phyloP scores from a whole-genome alignment of 495 filamentous ascomycete species.

The Xylaria scruposa region DNA sequence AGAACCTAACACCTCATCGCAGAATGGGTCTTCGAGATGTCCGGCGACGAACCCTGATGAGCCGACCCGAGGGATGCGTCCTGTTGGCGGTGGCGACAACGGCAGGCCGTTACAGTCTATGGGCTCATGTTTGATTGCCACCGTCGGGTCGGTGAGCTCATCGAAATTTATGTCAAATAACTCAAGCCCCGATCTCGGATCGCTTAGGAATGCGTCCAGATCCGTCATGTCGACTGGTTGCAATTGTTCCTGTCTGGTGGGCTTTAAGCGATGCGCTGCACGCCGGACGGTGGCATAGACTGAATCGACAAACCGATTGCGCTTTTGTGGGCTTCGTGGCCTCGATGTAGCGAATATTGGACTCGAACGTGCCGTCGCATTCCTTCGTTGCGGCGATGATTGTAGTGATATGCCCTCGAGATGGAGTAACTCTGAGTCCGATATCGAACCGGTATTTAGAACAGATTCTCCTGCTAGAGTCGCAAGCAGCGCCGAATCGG shows the following conservation, averaged over 20 bases:
- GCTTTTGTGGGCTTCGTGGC: slow-evolving; percentile 35
- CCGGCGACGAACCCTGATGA: slow-evolving; percentile 38
- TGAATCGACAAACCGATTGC: slow-evolving; percentile 32
- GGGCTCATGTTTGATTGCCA: slow-evolving; percentile 27
- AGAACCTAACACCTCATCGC: slow-evolving; percentile 32
- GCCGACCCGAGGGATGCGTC: slow-evolving; percentile 35
- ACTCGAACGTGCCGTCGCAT: slow-evolving; percentile 34
- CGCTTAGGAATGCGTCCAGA: slow-evolving; percentile 25
- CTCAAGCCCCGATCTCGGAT: slow-evolving; percentile 25
- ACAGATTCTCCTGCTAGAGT: slow-evolving; percentile 33
- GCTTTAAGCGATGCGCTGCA: slow-evolving; percentile 32
- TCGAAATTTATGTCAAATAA: slow-evolving; percentile 28
- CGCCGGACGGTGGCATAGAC: slow-evolving; percentile 35
- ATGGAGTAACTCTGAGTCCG: slow-evolving; percentile 54
- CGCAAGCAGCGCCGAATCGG: slow-evolving; percentile 27
- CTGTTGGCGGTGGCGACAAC: slow-evolving; percentile 47
- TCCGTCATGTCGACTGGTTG: slow-evolving; percentile 13
- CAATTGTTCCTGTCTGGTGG: slow-evolving; percentile 25
- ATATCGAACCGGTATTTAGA: slow-evolving; percentile 48
- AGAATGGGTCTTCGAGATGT: slow-evolving; percentile 49
- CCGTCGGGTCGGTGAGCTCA: slow-evolving; percentile 29
- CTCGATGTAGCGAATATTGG: slow-evolving; percentile 25
- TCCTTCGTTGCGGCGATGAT: slow-evolving; percentile 39
- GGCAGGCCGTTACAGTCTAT: slow-evolving; percentile 28
- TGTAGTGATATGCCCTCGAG: slow-evolving; percentile 54